These are phyloP conservation scores for Kodamaea ohmeri DNA, from an alignment of 1,139 yeast genomes.

Conservation along the genomic window DNA sequence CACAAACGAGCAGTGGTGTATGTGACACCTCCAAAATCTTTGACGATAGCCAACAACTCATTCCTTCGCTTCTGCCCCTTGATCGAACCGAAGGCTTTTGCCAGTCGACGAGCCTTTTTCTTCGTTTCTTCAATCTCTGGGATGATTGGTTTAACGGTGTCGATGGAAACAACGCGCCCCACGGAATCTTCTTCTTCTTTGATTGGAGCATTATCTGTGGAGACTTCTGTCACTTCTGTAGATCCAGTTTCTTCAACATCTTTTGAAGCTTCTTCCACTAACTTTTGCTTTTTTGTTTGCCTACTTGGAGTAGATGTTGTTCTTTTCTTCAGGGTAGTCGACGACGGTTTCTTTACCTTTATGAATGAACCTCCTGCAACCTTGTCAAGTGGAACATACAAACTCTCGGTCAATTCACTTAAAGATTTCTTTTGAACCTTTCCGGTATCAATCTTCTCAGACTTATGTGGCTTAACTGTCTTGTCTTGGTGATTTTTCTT, in stretches of 20 bases:
- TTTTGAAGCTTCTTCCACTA: constrained; percentile 4
- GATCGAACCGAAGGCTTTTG: constrained; percentile 11
- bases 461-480: constrained; percentile 11
- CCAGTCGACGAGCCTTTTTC: background rate
- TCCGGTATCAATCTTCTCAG: constrained; percentile 6
- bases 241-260: background rate
- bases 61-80: constrained; percentile 30
- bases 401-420: constrained; percentile 23
- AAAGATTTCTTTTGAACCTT: constrained; percentile 12
- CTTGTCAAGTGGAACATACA: constrained; percentile 25
- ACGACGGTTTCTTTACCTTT: constrained; percentile 14
- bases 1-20: constrained; percentile 35
- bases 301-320: constrained; percentile 9
- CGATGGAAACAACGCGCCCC: constrained; percentile 4
- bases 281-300: constrained; percentile 10
- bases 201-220: background rate
- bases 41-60: constrained; percentile 33
- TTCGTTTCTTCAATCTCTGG: constrained; percentile 12
- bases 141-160: constrained; percentile 13
- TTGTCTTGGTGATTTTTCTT: constrained; percentile 13
- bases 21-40: constrained; percentile 43
- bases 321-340: constrained; percentile 8
- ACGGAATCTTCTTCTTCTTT: background rate
- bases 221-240: background rate
- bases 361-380: constrained; percentile 24